These are phyloP conservation scores for Marasmius oreades DNA, from an alignment of 1,284 basidiomycete species.

Conservation along the genomic window DNA sequence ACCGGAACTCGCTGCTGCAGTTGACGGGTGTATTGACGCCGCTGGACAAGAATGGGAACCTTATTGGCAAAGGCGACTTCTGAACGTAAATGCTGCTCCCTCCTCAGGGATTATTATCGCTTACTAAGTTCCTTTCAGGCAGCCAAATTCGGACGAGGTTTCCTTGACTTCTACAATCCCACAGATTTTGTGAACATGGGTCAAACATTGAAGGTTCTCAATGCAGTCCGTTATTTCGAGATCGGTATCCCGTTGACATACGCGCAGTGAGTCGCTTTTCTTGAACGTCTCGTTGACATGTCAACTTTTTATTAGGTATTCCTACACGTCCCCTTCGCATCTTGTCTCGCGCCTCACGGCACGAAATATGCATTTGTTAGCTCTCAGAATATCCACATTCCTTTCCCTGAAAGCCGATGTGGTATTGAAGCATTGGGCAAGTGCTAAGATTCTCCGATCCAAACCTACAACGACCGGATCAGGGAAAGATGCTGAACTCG, in stretches of 20 bases:
- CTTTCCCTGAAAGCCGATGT: slow-evolving; percentile 81
- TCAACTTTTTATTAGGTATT: slow-evolving; percentile 52
- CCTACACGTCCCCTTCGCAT: slow-evolving; percentile 70
- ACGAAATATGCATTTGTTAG: slow-evolving; percentile 88
- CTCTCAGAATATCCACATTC: slow-evolving; percentile 87
- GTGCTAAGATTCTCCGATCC: slow-evolving; percentile 81
- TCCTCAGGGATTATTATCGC: slow-evolving; percentile 8
- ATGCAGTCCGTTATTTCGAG: slow-evolving; percentile 87
- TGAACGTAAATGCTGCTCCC: slow-evolving; percentile 59
- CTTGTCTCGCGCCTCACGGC: slow-evolving; percentile 83
- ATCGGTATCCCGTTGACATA: slow-evolving; percentile 94
- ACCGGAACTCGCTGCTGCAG: slow-evolving; percentile 82
- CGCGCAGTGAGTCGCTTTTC: slow-evolving; percentile 60
- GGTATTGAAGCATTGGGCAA: slow-evolving; percentile 95
- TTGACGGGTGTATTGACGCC: slow-evolving; percentile 92
- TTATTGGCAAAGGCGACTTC: slow-evolving; percentile 82
- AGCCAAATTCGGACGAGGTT: slow-evolving; percentile 93
- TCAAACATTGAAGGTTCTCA: slow-evolving; percentile 90
- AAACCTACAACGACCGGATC: slow-evolving; percentile 50
- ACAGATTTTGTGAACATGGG: slow-evolving; percentile 90
- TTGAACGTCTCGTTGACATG: not conserved
- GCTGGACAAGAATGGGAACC: slow-evolving; percentile 92
- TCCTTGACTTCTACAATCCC: slow-evolving; percentile 90
- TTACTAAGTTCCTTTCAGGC: slow-evolving; percentile 48
- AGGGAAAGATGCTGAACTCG: slow-evolving; percentile 50